phyloP scores from a whole-genome alignment of 768 basidiomycete species.

The Rhodotorula toruloides region DNA sequence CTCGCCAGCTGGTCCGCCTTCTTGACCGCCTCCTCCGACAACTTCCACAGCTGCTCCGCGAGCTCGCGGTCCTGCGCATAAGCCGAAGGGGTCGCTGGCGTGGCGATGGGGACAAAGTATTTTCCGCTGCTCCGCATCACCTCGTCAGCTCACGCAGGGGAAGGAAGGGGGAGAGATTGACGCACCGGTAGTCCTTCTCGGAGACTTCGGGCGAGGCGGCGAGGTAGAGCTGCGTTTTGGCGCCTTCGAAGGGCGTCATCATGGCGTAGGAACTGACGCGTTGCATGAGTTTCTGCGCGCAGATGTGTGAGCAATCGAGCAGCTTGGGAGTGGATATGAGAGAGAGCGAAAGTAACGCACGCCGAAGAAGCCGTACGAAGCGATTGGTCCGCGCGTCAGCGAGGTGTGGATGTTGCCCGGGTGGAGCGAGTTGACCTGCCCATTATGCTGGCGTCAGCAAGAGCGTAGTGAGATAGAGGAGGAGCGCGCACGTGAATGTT shows the following conservation, averaged over 20 bases:
- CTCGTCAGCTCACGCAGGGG: neutral
- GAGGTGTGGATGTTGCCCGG: constrained; percentile 17
- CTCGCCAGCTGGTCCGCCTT: neutral
- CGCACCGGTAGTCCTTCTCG: constrained; percentile 37
- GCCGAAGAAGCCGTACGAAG: constrained; percentile 1
- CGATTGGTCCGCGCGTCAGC: constrained; percentile 14
- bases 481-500: constrained; percentile 18
- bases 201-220: constrained; percentile 37
- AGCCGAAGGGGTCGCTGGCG: constrained; percentile 7
- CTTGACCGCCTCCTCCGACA: constrained; percentile 48
- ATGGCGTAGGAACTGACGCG: neutral
- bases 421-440: constrained; percentile 19
- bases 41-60: constrained; percentile 38
- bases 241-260: constrained; percentile 43
- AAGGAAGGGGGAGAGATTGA: too few relatives aligned
- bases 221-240: constrained; percentile 40
- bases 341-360: neutral
- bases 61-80: constrained; percentile 26
- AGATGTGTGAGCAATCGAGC: neutral
- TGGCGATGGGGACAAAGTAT: constrained; percentile 40
- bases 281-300: neutral
- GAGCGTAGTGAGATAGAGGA: too few relatives aligned
- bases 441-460: neutral
- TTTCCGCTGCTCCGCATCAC: constrained; percentile 18
- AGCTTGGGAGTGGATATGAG: too few relatives aligned